A percentile compares a stretch with the other conserved stretches of the same genome.
These are phyloP conservation scores for Leccinellum luteum DNA, from an alignment of 768 basidiomycete species.

Conservation along the genomic window DNA sequence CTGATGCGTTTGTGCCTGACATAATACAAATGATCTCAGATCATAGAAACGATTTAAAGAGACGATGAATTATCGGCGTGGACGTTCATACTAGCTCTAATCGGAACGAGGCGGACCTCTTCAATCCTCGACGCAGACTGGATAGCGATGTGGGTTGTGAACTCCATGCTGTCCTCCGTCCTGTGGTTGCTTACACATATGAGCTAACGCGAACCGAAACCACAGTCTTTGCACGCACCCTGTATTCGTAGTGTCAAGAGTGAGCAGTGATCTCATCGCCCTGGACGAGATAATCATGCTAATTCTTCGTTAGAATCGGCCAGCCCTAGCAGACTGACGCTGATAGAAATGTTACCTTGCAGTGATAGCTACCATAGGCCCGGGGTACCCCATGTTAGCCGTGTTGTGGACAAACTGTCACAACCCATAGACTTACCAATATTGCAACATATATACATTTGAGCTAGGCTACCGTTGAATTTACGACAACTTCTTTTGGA, in stretches of 20 bases:
- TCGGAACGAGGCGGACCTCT: not conserved
- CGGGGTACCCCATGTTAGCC: not conserved
- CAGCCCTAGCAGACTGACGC: too few relatives aligned
- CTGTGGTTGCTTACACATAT: slow-evolving; percentile 1
- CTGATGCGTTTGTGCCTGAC: not conserved
- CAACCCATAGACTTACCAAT: not conserved
- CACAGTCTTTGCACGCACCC: slow-evolving; percentile 1
- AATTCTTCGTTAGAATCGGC: not conserved
- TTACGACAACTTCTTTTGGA: not conserved
- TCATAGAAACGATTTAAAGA: not conserved
- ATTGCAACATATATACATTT: not conserved
- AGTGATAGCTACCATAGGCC: slow-evolving; percentile 5
- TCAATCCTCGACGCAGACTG: not conserved
- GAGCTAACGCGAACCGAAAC: not conserved
- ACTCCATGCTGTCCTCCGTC: not conserved
- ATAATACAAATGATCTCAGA: not conserved
- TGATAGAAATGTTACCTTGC: slow-evolving; percentile 5
- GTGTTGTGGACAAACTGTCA: not conserved
- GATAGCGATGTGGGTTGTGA: slow-evolving; percentile 13
- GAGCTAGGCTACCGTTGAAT: slow-evolving; percentile 1
- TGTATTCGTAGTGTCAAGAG: not conserved
- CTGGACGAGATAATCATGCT: slow-evolving; percentile 12
- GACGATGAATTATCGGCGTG: not conserved
- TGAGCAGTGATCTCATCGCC: slow-evolving; percentile 11
- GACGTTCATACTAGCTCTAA: not conserved